A percentile compares a stretch with the other conserved stretches of the same genome.
Evolutionary conservation across 495 filamentous ascomycete genomes (phyloP).

Genomic region (Hyaloscypha variabilis): DNA sequence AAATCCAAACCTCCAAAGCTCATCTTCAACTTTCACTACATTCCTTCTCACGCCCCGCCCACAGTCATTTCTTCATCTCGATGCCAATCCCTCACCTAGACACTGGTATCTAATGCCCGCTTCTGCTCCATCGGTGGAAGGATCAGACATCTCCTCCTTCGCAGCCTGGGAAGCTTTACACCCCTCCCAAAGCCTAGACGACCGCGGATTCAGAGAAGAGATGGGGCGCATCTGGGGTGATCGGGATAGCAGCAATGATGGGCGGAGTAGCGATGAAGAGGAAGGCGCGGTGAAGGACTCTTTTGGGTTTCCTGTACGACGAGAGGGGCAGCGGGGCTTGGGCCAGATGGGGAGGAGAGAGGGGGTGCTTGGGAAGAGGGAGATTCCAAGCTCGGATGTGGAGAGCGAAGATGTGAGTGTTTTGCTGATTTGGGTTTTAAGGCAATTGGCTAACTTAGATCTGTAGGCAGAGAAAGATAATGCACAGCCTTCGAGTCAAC

Average conservation of each 20-base stretch:
- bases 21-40: background rate
- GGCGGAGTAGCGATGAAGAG: slow-evolving; percentile 16
- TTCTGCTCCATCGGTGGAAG: background rate
- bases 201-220: slow-evolving; percentile 11
- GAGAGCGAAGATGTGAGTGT: background rate
- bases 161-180: slow-evolving; percentile 23
- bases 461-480: background rate
- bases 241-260: slow-evolving; percentile 25
- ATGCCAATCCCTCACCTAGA: too few species aligned
- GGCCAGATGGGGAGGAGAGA: background rate
- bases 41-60: background rate
- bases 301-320: too few species aligned
- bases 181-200: background rate
- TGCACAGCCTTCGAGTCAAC: slow-evolving; percentile 24
- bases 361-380: background rate
- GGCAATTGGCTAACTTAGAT: background rate
- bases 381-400: slow-evolving; percentile 11
- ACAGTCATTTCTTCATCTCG: background rate
- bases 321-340: too few species aligned
- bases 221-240: slow-evolving; percentile 16
- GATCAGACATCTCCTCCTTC: slow-evolving; percentile 23
- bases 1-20: slow-evolving; percentile 4
- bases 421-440: background rate
- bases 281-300: too few species aligned
- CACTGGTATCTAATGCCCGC: background rate